A percentile compares a stretch with the other conserved stretches of the same genome.
phyloP scores from a whole-genome alignment of 2,329 filamentous ascomycete genomes.

The Ophiognomonia clavigignenti-juglandacearum region DNA sequence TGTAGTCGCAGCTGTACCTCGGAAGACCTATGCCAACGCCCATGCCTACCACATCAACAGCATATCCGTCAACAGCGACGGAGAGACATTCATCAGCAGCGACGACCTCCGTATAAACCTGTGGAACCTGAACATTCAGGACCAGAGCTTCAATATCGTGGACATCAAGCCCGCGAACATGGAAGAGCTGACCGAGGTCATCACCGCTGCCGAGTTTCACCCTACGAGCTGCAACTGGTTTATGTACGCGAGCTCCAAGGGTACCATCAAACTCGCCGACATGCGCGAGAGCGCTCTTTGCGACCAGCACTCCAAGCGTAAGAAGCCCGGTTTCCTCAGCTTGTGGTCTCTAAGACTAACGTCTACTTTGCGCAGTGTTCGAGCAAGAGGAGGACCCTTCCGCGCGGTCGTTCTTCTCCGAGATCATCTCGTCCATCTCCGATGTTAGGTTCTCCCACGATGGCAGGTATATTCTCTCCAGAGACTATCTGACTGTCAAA shows the following conservation, averaged over 20 bases:
- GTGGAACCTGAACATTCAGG: constrained; percentile 98
- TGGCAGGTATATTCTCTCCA: constrained; percentile 92
- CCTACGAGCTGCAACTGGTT: constrained; percentile 98
- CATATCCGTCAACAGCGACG: constrained; percentile 99
- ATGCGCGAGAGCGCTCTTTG: constrained; percentile 97
- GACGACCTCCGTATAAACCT: constrained; percentile 97
- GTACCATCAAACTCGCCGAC: constrained; percentile 96
- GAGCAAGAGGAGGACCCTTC: constrained; percentile 98
- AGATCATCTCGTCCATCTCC: constrained; percentile 99
- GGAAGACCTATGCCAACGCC: constrained; percentile 95
- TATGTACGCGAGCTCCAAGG: constrained; percentile 99
- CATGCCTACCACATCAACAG: constrained; percentile 99
- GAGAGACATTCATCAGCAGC: constrained; percentile 98
- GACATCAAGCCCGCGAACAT: constrained; percentile 99
- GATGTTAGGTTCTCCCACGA: constrained; percentile 97
- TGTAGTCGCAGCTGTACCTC: constrained; percentile 91
- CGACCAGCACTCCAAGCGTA: constrained; percentile 93
- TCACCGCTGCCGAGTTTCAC: constrained; percentile 97
- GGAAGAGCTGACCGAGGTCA: constrained; percentile 98
- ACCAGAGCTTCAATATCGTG: constrained; percentile 99
- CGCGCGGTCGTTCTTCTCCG: constrained; percentile 97
- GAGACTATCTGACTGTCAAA: constrained; percentile 97
- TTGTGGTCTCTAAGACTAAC: constrained; percentile 12
- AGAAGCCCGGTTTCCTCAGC: constrained; percentile 27
- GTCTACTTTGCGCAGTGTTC: constrained; percentile 61